Percentiles rank a stretch among this genome's conserved stretches.
These are phyloP conservation scores for Euclidium syriacum DNA, from an alignment of 345 rosid genomes.

Conservation along the genomic window DNA sequence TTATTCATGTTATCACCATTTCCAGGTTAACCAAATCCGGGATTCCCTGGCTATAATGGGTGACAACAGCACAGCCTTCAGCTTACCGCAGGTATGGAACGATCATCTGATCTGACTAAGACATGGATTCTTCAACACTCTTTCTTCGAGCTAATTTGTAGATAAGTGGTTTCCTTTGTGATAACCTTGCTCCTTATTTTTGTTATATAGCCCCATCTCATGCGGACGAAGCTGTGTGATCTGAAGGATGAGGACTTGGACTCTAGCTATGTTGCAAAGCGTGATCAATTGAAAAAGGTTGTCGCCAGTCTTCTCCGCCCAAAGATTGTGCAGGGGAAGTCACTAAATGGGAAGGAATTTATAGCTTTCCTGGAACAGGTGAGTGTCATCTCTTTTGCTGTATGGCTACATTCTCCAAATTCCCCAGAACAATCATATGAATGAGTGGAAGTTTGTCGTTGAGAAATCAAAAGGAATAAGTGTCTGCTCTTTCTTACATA, in stretches of 20 bases:
- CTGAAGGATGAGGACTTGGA: slow-evolving; percentile 91
- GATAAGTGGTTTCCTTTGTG: neutral
- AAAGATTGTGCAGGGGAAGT: slow-evolving; percentile 90
- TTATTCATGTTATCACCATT: slow-evolving; percentile 10
- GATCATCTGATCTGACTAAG: neutral
- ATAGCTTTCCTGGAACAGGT: slow-evolving; percentile 94
- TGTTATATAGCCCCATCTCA: slow-evolving; percentile 70
- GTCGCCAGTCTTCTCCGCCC: slow-evolving; percentile 78
- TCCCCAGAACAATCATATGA: neutral
- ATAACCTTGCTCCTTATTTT: slow-evolving; percentile 27
- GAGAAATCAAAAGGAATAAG: neutral
- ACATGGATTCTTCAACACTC: neutral
- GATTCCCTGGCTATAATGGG: slow-evolving; percentile 95
- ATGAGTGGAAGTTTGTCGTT: slow-evolving; percentile 7
- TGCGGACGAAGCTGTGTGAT: slow-evolving; percentile 96
- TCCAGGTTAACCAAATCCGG: slow-evolving; percentile 89
- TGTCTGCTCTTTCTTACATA: neutral
- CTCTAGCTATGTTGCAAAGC: slow-evolving; percentile 66
- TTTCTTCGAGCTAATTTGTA: neutral
- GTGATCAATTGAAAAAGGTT: slow-evolving; percentile 74
- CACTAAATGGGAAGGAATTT: slow-evolving; percentile 85
- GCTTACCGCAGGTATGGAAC: slow-evolving; percentile 85
- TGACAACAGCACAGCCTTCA: slow-evolving; percentile 95
- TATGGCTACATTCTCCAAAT: neutral
- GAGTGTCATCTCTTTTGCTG: neutral